Evolutionary conservation across 1,284 basidiomycete genomes (phyloP).

Genomic region (Ustilago xerochloae): DNA sequence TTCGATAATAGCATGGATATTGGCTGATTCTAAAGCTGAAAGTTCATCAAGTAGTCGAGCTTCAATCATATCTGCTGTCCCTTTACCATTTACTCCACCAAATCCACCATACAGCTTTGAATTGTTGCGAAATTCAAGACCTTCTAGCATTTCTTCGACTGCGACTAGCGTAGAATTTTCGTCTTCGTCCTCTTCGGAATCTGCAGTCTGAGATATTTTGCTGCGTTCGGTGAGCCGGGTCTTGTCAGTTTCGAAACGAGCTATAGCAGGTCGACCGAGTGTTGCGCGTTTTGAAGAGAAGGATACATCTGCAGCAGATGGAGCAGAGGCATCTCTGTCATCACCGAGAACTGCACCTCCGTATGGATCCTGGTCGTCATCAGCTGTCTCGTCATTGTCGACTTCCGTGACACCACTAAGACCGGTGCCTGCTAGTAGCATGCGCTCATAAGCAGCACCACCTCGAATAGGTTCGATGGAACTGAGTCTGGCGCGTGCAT

Average conservation of each 20-base stretch:
- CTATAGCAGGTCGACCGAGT: slow-evolving; percentile 31
- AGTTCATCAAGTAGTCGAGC: slow-evolving; percentile 64
- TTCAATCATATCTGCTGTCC: slow-evolving; percentile 67
- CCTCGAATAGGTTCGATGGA: slow-evolving; percentile 60
- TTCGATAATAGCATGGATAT: slow-evolving; percentile 96
- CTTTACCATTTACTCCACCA: slow-evolving; percentile 32
- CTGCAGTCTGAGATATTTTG: not conserved
- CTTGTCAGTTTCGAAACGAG: slow-evolving; percentile 29
- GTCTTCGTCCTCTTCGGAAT: slow-evolving; percentile 49
- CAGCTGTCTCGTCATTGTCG: slow-evolving; percentile 48
- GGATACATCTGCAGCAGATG: slow-evolving; percentile 12
- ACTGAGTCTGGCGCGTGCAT: slow-evolving; percentile 59
- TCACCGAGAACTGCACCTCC: slow-evolving; percentile 49
- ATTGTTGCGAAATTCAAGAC: slow-evolving; percentile 82
- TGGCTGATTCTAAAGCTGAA: slow-evolving; percentile 73
- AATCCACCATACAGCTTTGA: slow-evolving; percentile 28
- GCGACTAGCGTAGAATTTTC: slow-evolving; percentile 62
- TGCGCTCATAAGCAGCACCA: slow-evolving; percentile 61
- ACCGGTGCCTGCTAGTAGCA: slow-evolving; percentile 60
- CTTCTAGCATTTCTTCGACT: slow-evolving; percentile 97
- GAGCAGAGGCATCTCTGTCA: slow-evolving; percentile 29
- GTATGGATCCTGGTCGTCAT: slow-evolving; percentile 52
- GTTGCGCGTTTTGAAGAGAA: slow-evolving; percentile 39
- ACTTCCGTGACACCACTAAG: slow-evolving; percentile 52
- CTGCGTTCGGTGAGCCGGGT: not conserved